Evolutionary conservation across 176 grass and related monocot genomes (phyloP), one percentile per base, ranked within the genome.

Genomic region (Alloteropsis semialata): DNA sequence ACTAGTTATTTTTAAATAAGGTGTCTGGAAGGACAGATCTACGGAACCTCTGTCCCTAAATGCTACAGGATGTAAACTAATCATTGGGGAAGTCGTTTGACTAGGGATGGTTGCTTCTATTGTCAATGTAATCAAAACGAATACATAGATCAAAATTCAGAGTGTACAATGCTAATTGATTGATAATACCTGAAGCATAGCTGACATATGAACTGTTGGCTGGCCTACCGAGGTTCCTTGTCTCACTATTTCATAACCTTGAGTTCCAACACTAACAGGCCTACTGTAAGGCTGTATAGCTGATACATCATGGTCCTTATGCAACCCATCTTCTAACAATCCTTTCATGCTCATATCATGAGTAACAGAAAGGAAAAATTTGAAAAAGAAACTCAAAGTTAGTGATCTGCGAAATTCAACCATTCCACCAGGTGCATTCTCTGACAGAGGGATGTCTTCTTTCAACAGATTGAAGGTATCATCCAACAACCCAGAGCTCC

Each of bases 341-440:
- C 88, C 92, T 60, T 94, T 89, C 24, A n/a, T 41, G 82, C 87
- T 89, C 90, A 95, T 91, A 67, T 95, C 88, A 93, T 98, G 81
- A 41, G 76, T 82, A 77, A 98, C 87, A 88, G 43, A 86, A 75
- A 89, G 89, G 65, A 95, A 98, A 87, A 98, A 98, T 91, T 98
- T 98, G 80, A 91, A 98, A 81, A 95, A 95, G 92, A 98, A 98
- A 91, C 96, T 98, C 82, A 95, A 78, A 11, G 88, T 95, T 75
- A 98, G 84, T 44, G 96, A 98, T 85, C 85, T 92, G 53, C 96
- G 92, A 60, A 98, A 98, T 91, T 95, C 96, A 75, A 91, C 73
- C 96, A 98, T 98, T 85, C 96, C 96, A 86, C 96, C 96, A 66
- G 96, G 96, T 79, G 92, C 96, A 86, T 98, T 69, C 32, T 95